Percentiles rank a stretch among this genome's conserved stretches.
phyloP scores from a whole-genome alignment of 2,329 filamentous ascomycete species.

The Plenodomus biglobosus region DNA sequence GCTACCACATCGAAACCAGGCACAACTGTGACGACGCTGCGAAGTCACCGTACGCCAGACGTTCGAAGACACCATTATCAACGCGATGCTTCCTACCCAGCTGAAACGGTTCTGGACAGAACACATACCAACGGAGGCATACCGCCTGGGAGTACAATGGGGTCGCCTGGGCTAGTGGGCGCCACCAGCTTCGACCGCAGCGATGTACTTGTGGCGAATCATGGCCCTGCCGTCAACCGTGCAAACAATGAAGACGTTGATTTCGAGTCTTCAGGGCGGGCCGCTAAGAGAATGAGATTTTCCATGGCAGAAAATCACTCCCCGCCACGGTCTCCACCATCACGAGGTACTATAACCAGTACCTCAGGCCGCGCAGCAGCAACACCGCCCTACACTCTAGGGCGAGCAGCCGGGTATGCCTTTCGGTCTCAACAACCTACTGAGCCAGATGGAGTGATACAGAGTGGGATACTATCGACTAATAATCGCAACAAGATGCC shows the following conservation, averaged over 20 bases:
- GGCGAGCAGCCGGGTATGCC: background rate
- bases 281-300: conserved; percentile 30
- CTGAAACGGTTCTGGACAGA: background rate
- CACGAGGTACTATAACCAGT: background rate
- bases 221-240: background rate
- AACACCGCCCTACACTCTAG: background rate
- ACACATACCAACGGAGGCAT: background rate
- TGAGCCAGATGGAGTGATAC: background rate
- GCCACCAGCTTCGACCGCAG: background rate
- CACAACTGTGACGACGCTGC: too few relatives aligned
- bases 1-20: too few relatives aligned
- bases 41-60: background rate
- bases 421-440: background rate
- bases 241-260: background rate
- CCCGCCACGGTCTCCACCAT: too few relatives aligned
- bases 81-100: background rate
- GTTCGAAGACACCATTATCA: background rate
- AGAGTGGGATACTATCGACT: background rate
- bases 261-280: background rate
- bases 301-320: background rate
- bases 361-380: background rate
- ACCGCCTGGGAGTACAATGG: background rate
- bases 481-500: conserved; percentile 13
- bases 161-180: background rate
- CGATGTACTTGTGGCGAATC: too few relatives aligned